Percentiles rank a stretch among this genome's conserved stretches.
These are phyloP conservation scores for Phoma sp. DNA, from an alignment of 2,329 filamentous ascomycete genomes.

Conservation along the genomic window DNA sequence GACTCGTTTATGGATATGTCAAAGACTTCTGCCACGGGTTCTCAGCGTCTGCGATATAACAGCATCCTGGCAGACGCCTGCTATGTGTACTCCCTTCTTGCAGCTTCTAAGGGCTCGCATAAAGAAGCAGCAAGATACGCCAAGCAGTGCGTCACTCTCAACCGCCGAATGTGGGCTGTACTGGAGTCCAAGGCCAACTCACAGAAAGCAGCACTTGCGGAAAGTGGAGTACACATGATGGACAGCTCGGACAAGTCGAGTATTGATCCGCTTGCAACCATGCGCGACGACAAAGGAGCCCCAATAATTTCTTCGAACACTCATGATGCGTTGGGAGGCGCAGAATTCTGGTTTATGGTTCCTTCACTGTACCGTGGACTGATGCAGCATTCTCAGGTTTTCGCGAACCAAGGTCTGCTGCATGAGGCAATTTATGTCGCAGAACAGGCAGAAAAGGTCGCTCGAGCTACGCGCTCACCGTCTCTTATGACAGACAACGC, in stretches of 20 bases:
- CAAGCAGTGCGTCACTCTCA: conserved; percentile 57
- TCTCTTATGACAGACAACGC: conserved; percentile 57
- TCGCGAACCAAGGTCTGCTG: conserved; percentile 83
- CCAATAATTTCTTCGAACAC: conserved; percentile 51
- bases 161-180: conserved; percentile 59
- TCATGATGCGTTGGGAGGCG: conserved; percentile 59
- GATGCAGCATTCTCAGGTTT: conserved; percentile 76
- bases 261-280: conserved; percentile 38
- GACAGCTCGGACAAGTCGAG: conserved; percentile 24
- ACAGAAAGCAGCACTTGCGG: conserved; percentile 23
- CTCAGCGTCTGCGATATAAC: conserved; percentile 52
- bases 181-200: conserved; percentile 52
- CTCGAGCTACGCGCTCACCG: conserved; percentile 69
- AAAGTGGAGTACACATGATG: conserved; percentile 22
- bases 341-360: conserved; percentile 81
- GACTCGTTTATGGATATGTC: conserved; percentile 36
- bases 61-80: conserved; percentile 65
- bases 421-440: conserved; percentile 88
- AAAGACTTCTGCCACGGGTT: conserved; percentile 41
- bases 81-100: conserved; percentile 69
- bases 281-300: conserved; percentile 36
- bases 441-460: conserved; percentile 81
- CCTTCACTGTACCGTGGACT: conserved; percentile 75
- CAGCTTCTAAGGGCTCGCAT: conserved; percentile 61
- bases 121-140: conserved; percentile 57